Percentiles rank a stretch among this genome's conserved stretches.
Evolutionary conservation across 208 protist genomes (phyloP).

Genomic region (Blastocrithidia nonstop): DNA sequence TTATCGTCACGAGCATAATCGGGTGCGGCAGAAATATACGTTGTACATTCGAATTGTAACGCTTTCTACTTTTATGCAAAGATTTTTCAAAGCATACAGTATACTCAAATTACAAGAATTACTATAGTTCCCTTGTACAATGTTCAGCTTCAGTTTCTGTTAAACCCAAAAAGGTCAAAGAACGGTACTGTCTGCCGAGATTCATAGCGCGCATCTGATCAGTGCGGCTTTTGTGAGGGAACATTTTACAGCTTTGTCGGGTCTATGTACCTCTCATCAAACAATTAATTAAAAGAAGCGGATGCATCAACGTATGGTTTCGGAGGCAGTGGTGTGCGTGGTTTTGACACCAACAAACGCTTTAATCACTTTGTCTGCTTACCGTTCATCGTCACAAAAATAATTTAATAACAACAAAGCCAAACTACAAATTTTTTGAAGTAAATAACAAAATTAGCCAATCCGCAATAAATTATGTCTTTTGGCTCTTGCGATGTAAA

Average conservation of each 20-base stretch:
- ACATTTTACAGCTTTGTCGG: conserved; percentile 48
- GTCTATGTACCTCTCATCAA: conserved; percentile 49
- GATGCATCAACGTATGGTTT: conserved; percentile 79
- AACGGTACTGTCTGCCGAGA: conserved; percentile 57
- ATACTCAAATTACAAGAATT: conserved; percentile 39
- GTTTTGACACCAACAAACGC: conserved; percentile 15
- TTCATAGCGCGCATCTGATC: conserved; percentile 73
- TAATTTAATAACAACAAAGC: too few relatives aligned
- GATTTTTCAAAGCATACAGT: conserved; percentile 53
- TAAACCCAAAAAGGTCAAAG: conserved; percentile 80
- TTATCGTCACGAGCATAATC: conserved; percentile 67
- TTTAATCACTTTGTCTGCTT: conserved; percentile 60
- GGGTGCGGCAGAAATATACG: conserved; percentile 40
- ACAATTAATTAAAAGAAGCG: conserved; percentile 43
- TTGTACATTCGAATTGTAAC: conserved; percentile 36
- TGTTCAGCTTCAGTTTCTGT: conserved; percentile 82
- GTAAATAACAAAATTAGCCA: too few relatives aligned
- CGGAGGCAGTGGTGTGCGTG: conserved; percentile 56
- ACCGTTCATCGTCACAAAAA: too few relatives aligned
- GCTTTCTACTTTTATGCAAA: conserved; percentile 33
- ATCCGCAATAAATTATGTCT: too few relatives aligned
- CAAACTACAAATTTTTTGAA: too few relatives aligned
- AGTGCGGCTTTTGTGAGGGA: conserved; percentile 80
- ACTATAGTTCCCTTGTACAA: conserved; percentile 52
- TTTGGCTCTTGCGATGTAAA: too few relatives aligned